A percentile compares a stretch with the other conserved stretches of the same genome.
Evolutionary conservation across 2,329 filamentous ascomycete species (phyloP).

Genomic region (Lasiodiplodia sp.): DNA sequence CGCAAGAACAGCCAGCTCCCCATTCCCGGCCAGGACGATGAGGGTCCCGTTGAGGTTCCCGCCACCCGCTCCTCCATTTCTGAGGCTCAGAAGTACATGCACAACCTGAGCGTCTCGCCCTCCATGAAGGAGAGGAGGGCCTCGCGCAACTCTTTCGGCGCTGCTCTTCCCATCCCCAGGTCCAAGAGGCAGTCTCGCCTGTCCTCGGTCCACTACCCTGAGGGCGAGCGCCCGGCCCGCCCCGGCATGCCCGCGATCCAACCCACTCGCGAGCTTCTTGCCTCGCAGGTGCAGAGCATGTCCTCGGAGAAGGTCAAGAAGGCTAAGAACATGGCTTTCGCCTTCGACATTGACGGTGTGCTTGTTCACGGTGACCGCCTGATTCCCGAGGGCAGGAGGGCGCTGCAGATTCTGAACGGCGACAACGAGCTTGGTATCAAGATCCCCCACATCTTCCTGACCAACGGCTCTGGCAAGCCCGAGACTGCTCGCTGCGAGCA

Average conservation of each 20-base stretch:
- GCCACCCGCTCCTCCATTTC: slow-evolving; percentile 73
- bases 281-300: slow-evolving; percentile 74
- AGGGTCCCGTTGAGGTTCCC: slow-evolving; percentile 66
- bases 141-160: slow-evolving; percentile 79
- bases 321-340: slow-evolving; percentile 83
- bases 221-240: slow-evolving; percentile 54
- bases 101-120: slow-evolving; percentile 72
- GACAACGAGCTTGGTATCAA: slow-evolving; percentile 81
- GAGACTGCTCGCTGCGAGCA: slow-evolving; percentile 71
- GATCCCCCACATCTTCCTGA: slow-evolving; percentile 77
- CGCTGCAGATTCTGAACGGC: slow-evolving; percentile 75
- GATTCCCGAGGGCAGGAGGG: slow-evolving; percentile 71
- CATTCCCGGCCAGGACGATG: slow-evolving; percentile 54
- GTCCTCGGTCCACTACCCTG: slow-evolving; percentile 64
- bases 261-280: slow-evolving; percentile 71
- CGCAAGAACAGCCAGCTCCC: slow-evolving; percentile 43
- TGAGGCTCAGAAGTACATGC: slow-evolving; percentile 74
- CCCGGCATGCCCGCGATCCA: slow-evolving; percentile 67
- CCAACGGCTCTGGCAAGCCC: slow-evolving; percentile 77
- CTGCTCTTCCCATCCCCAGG: slow-evolving; percentile 74
- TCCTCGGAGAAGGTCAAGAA: slow-evolving; percentile 69
- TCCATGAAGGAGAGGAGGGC: slow-evolving; percentile 72
- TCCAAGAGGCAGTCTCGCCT: slow-evolving; percentile 73
- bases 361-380: slow-evolving; percentile 75
- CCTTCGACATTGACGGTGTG: slow-evolving; percentile 80